Conservation (phyloP, 176 grass and related monocot species). For the Tuctoria greenei region DNA sequence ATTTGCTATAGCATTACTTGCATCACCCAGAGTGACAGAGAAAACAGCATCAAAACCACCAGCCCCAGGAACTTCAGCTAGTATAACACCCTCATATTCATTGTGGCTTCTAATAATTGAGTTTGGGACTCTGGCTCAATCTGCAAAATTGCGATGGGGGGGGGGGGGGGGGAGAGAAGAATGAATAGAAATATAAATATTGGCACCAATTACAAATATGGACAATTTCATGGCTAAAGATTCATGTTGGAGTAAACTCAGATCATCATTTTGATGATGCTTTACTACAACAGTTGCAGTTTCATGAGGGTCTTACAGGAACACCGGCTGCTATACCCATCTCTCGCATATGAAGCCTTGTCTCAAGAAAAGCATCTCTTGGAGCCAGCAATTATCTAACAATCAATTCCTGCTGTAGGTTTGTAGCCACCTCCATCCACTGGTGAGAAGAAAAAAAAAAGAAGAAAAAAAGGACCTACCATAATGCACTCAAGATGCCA, state of each 20-base stretch:
- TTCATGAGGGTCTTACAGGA: conserved; percentile 65
- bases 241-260: background rate
- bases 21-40: conserved; percentile 77
- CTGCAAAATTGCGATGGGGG: conserved; percentile 36
- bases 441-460: conserved; percentile 39
- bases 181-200: background rate
- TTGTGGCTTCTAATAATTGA: conserved; percentile 68
- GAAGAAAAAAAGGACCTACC: conserved; percentile 10
- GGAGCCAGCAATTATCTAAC: conserved; percentile 63
- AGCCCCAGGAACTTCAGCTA: conserved; percentile 89
- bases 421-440: conserved; percentile 64
- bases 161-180: background rate
- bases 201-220: background rate
- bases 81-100: conserved; percentile 81
- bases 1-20: conserved; percentile 49
- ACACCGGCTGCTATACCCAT: conserved; percentile 80
- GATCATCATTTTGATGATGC: conserved; percentile 2
- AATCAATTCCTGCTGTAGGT: conserved; percentile 61
- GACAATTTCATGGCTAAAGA: conserved; percentile 22
- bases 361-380: conserved; percentile 73
- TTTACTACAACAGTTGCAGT: conserved; percentile 22
- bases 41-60: conserved; percentile 92
- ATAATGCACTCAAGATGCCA: conserved; percentile 13
- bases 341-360: conserved; percentile 68
- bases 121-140: conserved; percentile 90